Conservation (phyloP, 495 filamentous ascomycete species). For the Margaritispora aquatica region DNA sequence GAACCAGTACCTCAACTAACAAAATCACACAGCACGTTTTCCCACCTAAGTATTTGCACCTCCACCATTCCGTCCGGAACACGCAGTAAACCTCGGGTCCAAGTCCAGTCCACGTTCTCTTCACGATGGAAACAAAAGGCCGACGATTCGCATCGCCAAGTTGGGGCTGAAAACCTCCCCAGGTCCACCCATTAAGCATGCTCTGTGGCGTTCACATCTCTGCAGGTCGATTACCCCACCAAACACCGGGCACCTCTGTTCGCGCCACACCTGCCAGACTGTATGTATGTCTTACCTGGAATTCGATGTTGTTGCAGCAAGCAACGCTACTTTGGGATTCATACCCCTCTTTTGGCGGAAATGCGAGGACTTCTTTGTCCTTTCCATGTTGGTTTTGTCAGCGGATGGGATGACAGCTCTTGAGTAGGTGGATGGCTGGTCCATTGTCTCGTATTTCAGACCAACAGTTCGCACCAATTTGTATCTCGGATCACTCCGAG, state of each 20-base stretch:
- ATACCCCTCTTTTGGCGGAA: background rate
- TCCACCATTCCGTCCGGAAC: background rate
- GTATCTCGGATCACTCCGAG: too few species aligned
- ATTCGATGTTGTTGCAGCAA: too few species aligned
- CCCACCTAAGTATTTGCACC: background rate
- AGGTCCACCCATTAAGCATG: background rate
- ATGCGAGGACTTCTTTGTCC: too few species aligned
- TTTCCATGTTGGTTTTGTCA: background rate
- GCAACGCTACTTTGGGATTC: background rate
- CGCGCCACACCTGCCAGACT: background rate
- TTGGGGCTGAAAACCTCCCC: background rate
- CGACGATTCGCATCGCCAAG: background rate
- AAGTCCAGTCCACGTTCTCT: background rate
- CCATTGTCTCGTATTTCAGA: background rate
- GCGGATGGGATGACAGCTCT: background rate
- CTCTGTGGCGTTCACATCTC: background rate
- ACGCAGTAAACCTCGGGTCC: background rate
- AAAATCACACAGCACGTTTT: background rate
- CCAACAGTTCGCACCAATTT: background rate
- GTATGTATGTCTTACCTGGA: background rate
- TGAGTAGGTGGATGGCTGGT: background rate
- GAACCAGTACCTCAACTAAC: background rate
- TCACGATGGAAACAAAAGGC: background rate
- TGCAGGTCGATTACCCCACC: background rate
- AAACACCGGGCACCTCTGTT: background rate